phyloP scores from a whole-genome alignment of 805 yeast genomes.

The Candida sakaeoensis region DNA sequence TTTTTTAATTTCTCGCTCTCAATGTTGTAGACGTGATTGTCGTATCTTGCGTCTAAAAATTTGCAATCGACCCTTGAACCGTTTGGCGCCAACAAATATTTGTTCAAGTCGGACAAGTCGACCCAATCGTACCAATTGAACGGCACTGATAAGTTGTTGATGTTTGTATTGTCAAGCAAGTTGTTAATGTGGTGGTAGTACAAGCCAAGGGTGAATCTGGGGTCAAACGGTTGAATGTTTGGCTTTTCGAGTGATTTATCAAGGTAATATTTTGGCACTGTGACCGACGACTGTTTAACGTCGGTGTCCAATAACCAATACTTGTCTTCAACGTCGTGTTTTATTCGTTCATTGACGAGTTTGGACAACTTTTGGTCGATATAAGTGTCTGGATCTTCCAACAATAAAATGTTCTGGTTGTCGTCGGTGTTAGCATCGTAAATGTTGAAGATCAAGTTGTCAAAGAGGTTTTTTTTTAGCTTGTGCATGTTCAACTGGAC shows the following conservation, averaged over 20 bases:
- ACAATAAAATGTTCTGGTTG: neutral
- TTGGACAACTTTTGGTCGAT: constrained; percentile 16
- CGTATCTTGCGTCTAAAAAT: constrained; percentile 36
- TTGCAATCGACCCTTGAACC: constrained; percentile 37
- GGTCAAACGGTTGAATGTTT: constrained; percentile 26
- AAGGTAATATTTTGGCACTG: constrained; percentile 14
- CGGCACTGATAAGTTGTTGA: constrained; percentile 19
- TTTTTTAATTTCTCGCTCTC: constrained; percentile 9
- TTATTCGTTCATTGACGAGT: constrained; percentile 14
- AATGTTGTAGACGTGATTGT: constrained; percentile 7
- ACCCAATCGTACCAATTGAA: constrained; percentile 60
- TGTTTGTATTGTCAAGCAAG: constrained; percentile 6
- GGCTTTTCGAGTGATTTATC: constrained; percentile 14
- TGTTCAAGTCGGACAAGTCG: constrained; percentile 41
- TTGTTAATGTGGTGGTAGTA: constrained; percentile 16
- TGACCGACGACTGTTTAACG: constrained; percentile 9
- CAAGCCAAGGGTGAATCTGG: constrained; percentile 26
- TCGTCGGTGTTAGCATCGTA: constrained; percentile 1
- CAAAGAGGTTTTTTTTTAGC: constrained; percentile 2
- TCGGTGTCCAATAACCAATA: constrained; percentile 20
- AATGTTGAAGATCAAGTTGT: neutral
- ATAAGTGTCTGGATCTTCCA: constrained; percentile 13
- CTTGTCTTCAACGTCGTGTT: constrained; percentile 21
- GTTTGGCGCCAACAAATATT: constrained; percentile 22
- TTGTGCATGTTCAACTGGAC: neutral